These are phyloP conservation scores for Mycosphaerella arachidis DNA, from an alignment of 2,329 filamentous ascomycete species.

Conservation along the genomic window DNA sequence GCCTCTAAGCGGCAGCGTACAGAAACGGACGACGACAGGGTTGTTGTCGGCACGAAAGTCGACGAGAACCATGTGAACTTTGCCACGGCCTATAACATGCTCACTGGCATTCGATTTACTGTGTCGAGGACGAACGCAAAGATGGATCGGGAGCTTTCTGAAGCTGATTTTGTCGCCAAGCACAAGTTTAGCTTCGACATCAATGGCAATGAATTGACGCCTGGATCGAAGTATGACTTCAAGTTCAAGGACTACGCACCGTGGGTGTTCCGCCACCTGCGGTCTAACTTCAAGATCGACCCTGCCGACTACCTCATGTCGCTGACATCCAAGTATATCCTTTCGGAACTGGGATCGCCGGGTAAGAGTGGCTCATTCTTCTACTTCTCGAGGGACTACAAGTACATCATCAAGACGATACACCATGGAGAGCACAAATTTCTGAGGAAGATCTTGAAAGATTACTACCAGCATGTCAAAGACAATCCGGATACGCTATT, in stretches of 20 bases:
- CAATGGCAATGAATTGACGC: conserved; percentile 93
- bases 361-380: conserved; percentile 99
- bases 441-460: conserved; percentile 73
- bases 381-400: conserved; percentile 98
- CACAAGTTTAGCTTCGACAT: conserved; percentile 99
- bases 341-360: conserved; percentile 93
- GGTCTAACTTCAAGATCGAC: conserved; percentile 81
- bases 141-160: conserved; percentile 81
- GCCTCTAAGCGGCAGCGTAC: conserved; percentile 78
- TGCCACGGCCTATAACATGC: conserved; percentile 98
- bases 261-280: conserved; percentile 94
- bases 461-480: conserved; percentile 90
- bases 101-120: conserved; percentile 95
- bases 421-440: conserved; percentile 93
- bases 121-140: conserved; percentile 97
- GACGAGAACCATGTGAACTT: conserved; percentile 91
- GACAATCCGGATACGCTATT: conserved; percentile 94
- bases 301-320: conserved; percentile 98
- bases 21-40: conserved; percentile 86
- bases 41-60: conserved; percentile 94
- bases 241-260: conserved; percentile 99
- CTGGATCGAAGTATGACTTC: conserved; percentile 98
- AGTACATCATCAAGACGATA: conserved; percentile 99
- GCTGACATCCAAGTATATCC: conserved; percentile 94
- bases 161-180: conserved; percentile 87